Conservation (phyloP, 1,284 basidiomycete species). For the Baeospora myosura region DNA sequence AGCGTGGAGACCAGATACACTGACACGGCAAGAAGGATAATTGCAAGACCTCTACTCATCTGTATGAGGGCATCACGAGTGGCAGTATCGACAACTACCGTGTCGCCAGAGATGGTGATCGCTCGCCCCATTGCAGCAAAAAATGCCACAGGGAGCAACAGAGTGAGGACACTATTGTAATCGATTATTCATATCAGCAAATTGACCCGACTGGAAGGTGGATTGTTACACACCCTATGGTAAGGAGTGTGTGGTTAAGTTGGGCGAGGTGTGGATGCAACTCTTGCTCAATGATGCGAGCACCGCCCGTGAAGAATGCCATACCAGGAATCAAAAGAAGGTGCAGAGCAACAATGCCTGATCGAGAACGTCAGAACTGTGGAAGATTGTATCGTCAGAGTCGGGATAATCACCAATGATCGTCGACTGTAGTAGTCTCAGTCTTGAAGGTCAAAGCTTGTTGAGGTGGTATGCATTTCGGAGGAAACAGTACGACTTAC, state of each 20-base stretch:
- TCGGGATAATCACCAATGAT: conserved; percentile 36
- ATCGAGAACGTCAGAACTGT: neutral
- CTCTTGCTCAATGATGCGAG: conserved; percentile 39
- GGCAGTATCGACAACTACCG: conserved; percentile 12
- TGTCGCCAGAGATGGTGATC: conserved; percentile 5
- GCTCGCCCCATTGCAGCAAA: conserved; percentile 34
- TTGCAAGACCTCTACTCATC: conserved; percentile 39
- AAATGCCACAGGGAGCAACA: conserved; percentile 38
- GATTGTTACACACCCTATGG: too few species aligned
- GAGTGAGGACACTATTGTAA: conserved; percentile 30
- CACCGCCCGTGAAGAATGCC: conserved; percentile 56
- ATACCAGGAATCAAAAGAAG: conserved; percentile 55
- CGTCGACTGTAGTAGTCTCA: conserved; percentile 52
- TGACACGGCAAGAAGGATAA: conserved; percentile 36
- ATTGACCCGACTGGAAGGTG: neutral
- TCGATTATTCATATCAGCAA: neutral
- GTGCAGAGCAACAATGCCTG: conserved; percentile 56
- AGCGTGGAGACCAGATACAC: too few species aligned
- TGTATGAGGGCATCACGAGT: conserved; percentile 26
- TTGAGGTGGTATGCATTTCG: neutral
- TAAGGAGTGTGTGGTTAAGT: conserved; percentile 38
- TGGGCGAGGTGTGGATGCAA: conserved; percentile 35
- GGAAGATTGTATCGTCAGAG: neutral
- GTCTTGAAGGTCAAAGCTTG: conserved; percentile 24
- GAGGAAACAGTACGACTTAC: conserved; percentile 30